Conservation (phyloP, 2,329 filamentous ascomycete species). For the Aspergillus arachidicola region DNA sequence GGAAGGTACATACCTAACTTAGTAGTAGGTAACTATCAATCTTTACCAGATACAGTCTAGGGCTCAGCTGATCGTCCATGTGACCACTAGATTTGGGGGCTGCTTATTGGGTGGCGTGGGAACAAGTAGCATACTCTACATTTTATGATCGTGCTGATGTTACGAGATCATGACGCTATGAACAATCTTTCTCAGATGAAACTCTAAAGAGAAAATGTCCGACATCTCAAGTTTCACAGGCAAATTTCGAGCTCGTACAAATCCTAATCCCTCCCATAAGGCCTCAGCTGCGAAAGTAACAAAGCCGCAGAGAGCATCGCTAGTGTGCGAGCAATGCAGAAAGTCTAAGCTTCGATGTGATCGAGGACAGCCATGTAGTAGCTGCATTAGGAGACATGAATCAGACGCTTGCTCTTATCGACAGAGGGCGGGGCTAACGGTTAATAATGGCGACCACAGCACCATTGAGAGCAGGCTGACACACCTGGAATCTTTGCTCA, state of each 20-base stretch:
- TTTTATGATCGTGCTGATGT: not conserved
- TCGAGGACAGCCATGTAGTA: not conserved
- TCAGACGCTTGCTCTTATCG: not conserved
- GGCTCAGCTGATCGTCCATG: not conserved
- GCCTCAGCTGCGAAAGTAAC: not conserved
- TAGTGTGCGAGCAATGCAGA: not conserved
- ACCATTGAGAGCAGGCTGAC: not conserved
- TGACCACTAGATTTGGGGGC: not conserved
- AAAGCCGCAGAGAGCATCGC: not conserved
- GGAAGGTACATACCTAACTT: too few species aligned
- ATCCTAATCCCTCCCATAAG: not conserved
- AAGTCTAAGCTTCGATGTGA: conserved; percentile 1
- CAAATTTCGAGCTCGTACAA: not conserved
- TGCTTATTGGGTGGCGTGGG: too few species aligned
- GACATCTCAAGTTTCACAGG: not conserved
- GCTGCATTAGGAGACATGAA: not conserved
- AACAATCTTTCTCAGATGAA: not conserved
- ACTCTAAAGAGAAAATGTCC: not conserved
- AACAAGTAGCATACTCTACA: too few species aligned
- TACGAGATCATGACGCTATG: not conserved
- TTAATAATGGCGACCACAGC: not conserved
- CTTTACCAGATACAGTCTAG: not conserved
- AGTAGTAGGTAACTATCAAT: not conserved
- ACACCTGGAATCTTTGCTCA: not conserved
- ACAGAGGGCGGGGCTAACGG: not conserved